Percentiles rank a stretch among this genome's conserved stretches.
Conservation (phyloP, 495 filamentous ascomycete species). For the Cudoniella acicularis region DNA sequence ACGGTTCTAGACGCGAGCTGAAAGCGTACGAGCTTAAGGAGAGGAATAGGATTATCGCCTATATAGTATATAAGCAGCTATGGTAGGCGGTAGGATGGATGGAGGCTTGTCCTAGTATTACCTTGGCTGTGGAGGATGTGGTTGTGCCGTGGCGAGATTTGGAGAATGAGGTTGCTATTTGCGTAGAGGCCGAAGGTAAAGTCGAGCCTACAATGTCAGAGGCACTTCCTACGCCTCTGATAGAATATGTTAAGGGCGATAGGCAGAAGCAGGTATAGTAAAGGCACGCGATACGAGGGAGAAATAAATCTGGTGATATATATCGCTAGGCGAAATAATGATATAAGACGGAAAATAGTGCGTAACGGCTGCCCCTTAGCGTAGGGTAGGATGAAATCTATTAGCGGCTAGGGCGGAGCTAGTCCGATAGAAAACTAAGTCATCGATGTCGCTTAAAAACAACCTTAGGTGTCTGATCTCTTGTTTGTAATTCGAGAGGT, state of each 20-base stretch:
- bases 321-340: constrained; percentile 7
- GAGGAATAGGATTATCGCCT: no score
- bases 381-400: constrained; percentile 6
- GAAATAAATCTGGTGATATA: constrained; percentile 8
- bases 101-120: no score
- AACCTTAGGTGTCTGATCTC: constrained; percentile 8
- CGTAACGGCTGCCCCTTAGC: constrained; percentile 1
- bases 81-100: no score
- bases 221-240: no score
- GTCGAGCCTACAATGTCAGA: no score
- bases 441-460: constrained; percentile 4
- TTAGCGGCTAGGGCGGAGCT: background rate
- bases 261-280: constrained; percentile 7
- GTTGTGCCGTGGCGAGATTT: no score
- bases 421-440: background rate
- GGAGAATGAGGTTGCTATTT: no score
- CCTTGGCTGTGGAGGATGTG: no score
- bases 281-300: constrained; percentile 5
- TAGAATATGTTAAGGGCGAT: constrained; percentile 9
- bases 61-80: no score
- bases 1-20: no score
- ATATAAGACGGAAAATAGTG: background rate
- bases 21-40: no score
- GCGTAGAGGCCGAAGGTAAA: no score
- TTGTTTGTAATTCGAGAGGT: constrained; percentile 5